These are phyloP conservation scores for Coniochaeta sp. DNA, from an alignment of 2,329 filamentous ascomycete species.

Conservation along the genomic window DNA sequence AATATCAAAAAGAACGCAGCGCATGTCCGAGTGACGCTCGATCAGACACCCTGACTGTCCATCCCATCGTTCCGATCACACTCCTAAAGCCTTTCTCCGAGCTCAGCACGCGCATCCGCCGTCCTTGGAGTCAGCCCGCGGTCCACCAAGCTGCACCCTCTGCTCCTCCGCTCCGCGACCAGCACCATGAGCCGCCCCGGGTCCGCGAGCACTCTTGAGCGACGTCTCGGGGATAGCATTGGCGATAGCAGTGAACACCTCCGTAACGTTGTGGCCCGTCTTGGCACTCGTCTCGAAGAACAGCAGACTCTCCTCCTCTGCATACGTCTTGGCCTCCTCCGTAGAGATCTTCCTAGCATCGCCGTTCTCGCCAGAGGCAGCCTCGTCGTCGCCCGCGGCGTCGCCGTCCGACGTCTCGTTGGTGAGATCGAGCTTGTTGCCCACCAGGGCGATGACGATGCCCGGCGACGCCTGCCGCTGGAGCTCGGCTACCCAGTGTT, in stretches of 20 bases:
- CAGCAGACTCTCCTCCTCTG: constrained; percentile 85
- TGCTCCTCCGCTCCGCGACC: constrained; percentile 59
- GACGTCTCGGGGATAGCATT: constrained; percentile 97
- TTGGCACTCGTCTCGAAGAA: constrained; percentile 99
- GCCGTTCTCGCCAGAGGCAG: constrained; percentile 50
- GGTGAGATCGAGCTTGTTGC: constrained; percentile 92
- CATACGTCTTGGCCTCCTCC: constrained; percentile 87
- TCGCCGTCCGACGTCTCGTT: constrained; percentile 48
- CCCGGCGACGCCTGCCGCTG: constrained; percentile 93
- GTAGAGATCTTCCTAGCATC: constrained; percentile 84
- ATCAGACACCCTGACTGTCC: not conserved
- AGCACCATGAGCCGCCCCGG: constrained; percentile 51
- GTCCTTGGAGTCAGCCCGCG: constrained; percentile 73
- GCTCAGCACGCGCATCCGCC: constrained; percentile 80
- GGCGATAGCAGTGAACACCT: constrained; percentile 96
- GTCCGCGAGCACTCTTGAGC: constrained; percentile 78
- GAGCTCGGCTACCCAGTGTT: constrained; percentile 97
- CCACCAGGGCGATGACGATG: constrained; percentile 94
- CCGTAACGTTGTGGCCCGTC: constrained; percentile 86
- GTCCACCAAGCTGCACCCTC: constrained; percentile 75
- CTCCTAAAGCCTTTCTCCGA: not conserved
- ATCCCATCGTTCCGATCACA: not conserved
- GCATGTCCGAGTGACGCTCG: not conserved
- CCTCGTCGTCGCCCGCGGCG: constrained; percentile 34
- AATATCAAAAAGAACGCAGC: not conserved